phyloP scores from a whole-genome alignment of 2,329 filamentous ascomycete genomes.

The Neophaeococcomyces aloes region DNA sequence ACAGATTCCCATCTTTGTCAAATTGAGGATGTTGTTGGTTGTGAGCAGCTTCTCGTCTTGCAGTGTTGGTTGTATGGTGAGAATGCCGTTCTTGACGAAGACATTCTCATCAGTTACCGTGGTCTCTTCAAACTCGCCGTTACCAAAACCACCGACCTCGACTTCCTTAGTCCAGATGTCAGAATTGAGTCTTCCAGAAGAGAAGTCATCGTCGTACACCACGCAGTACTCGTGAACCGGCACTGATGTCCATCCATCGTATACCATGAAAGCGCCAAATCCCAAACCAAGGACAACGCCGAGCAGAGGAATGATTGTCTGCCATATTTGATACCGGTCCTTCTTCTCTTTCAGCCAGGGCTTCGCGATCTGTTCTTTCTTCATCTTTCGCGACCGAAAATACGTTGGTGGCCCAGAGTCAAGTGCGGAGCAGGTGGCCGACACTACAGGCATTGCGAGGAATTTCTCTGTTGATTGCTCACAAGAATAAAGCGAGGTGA shows the following conservation, averaged over 20 bases:
- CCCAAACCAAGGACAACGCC: constrained; percentile 59
- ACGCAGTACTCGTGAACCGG: constrained; percentile 63
- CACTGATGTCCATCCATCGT: constrained; percentile 61
- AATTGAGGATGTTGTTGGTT: constrained; percentile 56
- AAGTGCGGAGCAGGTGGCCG: background rate
- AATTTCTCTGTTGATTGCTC: background rate
- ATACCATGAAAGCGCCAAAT: constrained; percentile 61
- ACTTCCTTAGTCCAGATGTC: constrained; percentile 60
- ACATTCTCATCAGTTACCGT: constrained; percentile 64
- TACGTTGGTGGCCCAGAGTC: constrained; percentile 1
- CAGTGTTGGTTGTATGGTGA: constrained; percentile 67
- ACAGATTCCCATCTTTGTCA: constrained; percentile 56
- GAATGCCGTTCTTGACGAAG: constrained; percentile 56
- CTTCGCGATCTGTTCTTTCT: constrained; percentile 62
- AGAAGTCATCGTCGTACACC: constrained; percentile 58
- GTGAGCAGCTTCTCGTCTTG: constrained; percentile 58
- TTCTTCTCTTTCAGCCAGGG: constrained; percentile 60
- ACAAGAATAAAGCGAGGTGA: background rate
- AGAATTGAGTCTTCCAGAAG: constrained; percentile 38
- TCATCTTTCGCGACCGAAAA: constrained; percentile 63
- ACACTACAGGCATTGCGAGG: background rate
- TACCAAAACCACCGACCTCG: constrained; percentile 42
- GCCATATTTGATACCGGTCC: constrained; percentile 75
- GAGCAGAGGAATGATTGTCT: constrained; percentile 64
- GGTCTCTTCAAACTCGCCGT: constrained; percentile 71